Conservation (phyloP, 768 basidiomycete species). For the Russula emetica region DNA sequence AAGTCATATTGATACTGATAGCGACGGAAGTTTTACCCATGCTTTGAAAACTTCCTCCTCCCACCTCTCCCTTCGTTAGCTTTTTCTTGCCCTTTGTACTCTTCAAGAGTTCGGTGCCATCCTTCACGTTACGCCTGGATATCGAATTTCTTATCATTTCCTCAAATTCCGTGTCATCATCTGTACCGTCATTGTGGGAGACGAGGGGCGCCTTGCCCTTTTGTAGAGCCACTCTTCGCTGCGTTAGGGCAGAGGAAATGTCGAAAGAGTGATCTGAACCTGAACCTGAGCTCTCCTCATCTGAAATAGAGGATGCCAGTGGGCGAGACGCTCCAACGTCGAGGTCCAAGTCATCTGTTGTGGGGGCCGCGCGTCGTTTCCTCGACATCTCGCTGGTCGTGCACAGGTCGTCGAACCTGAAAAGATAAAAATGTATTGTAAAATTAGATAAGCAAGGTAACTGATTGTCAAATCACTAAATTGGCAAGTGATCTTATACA, state of each 20-base stretch:
- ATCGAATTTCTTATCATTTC: slow-evolving; percentile 68
- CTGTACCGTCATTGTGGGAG: slow-evolving; percentile 38
- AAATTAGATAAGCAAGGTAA: neutral
- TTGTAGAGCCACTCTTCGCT: slow-evolving; percentile 2
- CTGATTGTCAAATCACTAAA: too few relatives aligned
- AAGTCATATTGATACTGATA: neutral
- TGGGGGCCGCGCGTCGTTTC: slow-evolving; percentile 1
- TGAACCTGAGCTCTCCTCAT: slow-evolving; percentile 7
- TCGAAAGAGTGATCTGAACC: slow-evolving; percentile 47
- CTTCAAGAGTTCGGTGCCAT: slow-evolving; percentile 72
- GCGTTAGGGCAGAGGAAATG: slow-evolving; percentile 56
- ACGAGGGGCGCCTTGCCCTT: slow-evolving; percentile 6
- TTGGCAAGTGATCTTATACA: too few relatives aligned
- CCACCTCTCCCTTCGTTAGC: slow-evolving; percentile 68
- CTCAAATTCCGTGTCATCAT: slow-evolving; percentile 50
- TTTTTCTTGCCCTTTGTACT: slow-evolving; percentile 71
- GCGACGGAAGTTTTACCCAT: slow-evolving; percentile 58
- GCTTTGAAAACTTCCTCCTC: slow-evolving; percentile 93
- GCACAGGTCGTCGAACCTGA: neutral
- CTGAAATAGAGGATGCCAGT: slow-evolving; percentile 6
- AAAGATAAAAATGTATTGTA: neutral
- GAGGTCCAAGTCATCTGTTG: neutral
- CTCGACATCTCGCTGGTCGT: slow-evolving; percentile 4
- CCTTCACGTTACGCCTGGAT: slow-evolving; percentile 65
- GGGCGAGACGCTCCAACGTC: neutral